Conservation (phyloP, 169 alveolate genomes). For the Plasmodium fragile region DNA sequence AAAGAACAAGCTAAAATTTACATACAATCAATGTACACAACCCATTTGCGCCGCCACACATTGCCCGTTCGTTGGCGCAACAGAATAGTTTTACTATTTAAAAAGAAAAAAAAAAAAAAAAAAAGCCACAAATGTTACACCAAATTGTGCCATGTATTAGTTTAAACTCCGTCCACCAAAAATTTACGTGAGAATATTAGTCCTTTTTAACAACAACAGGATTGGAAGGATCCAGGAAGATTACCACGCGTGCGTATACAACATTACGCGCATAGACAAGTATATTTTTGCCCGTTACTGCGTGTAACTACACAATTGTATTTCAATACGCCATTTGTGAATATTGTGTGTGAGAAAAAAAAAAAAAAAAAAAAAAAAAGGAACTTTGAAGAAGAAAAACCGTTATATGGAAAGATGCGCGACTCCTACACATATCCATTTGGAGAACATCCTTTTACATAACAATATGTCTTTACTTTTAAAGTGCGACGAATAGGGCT, state of each 20-base stretch:
- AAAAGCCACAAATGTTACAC: neutral
- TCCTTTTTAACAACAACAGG: slow-evolving; percentile 10
- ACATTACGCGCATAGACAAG: neutral
- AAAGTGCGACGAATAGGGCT: slow-evolving; percentile 1
- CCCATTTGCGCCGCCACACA: slow-evolving; percentile 21
- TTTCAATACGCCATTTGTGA: neutral
- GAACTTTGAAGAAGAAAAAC: neutral
- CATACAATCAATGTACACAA: neutral
- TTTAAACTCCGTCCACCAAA: neutral
- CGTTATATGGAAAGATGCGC: neutral
- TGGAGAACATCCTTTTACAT: slow-evolving; percentile 6
- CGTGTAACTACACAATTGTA: slow-evolving; percentile 67
- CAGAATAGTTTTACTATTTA: slow-evolving; percentile 4
- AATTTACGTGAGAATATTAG: neutral
- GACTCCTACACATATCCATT: neutral
- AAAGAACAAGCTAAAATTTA: slow-evolving; percentile 1
- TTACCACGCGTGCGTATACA: neutral
- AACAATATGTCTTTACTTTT: neutral
- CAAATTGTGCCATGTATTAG: slow-evolving; percentile 1
- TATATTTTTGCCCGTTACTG: neutral
- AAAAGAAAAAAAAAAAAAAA: neutral
- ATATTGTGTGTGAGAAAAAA: neutral
- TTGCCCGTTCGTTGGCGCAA: neutral
- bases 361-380: slow-evolving; percentile 23
- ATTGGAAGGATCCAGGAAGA: neutral